Evolutionary conservation across 257 asterid species (phyloP).

Genomic region (Ilex aquifolium): DNA sequence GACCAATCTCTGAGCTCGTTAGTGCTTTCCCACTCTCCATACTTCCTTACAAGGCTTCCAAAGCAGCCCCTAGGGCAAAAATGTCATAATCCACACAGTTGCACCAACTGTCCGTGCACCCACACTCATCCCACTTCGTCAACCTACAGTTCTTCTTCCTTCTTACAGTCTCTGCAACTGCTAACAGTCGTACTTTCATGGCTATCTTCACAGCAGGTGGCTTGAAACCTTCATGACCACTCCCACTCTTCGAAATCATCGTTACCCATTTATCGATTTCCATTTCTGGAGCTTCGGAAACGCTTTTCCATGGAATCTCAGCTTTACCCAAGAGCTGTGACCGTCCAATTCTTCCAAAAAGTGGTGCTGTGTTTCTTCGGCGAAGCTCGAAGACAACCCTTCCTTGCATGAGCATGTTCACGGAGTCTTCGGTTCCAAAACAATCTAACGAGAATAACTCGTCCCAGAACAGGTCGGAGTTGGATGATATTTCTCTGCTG

Average conservation of each 20-base stretch:
- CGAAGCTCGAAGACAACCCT: slow-evolving; percentile 47
- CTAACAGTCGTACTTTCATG: slow-evolving; percentile 24
- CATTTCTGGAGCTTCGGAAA: slow-evolving; percentile 23
- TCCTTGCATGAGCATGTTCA: slow-evolving; percentile 30
- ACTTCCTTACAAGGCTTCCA: slow-evolving; percentile 18
- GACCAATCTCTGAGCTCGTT: too few species aligned
- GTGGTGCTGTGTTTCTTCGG: slow-evolving; percentile 24
- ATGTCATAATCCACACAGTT: slow-evolving; percentile 36
- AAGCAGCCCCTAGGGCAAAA: slow-evolving; percentile 37
- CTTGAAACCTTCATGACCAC: slow-evolving; percentile 30
- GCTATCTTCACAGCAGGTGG: slow-evolving; percentile 44
- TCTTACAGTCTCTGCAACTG: not conserved
- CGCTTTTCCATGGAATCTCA: slow-evolving; percentile 48
- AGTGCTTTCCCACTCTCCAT: too few species aligned
- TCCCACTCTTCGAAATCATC: slow-evolving; percentile 23
- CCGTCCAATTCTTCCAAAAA: slow-evolving; percentile 30
- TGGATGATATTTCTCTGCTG: slow-evolving; percentile 38
- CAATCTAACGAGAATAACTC: slow-evolving; percentile 51
- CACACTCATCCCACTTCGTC: slow-evolving; percentile 12
- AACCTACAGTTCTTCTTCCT: not conserved
- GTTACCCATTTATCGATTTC: slow-evolving; percentile 45
- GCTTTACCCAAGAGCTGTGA: slow-evolving; percentile 50
- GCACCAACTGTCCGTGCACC: slow-evolving; percentile 11
- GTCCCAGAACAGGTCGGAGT: slow-evolving; percentile 40
- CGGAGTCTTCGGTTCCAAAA: slow-evolving; percentile 30